Percentiles rank a stretch among this genome's conserved stretches.
These are phyloP conservation scores for Avena sativa DNA, from an alignment of 176 grass and related monocot species.

Conservation along the genomic window DNA sequence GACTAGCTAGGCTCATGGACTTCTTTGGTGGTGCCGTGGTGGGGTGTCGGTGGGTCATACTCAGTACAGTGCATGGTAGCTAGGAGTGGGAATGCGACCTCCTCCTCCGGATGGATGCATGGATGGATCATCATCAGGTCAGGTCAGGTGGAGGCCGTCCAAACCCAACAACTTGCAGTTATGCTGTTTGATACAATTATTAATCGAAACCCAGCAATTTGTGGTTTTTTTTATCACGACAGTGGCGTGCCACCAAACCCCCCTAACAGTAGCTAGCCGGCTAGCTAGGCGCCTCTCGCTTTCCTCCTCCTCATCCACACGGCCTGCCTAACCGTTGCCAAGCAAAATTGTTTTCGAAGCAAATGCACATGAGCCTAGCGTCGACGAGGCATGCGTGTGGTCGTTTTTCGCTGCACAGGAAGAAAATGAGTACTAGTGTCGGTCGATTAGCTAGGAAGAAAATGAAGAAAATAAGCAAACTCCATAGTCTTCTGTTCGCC, in stretches of 20 bases:
- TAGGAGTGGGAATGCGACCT: constrained; percentile 25
- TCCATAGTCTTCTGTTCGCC: no score
- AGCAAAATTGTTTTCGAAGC: constrained; percentile 8
- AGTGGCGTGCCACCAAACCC: constrained; percentile 49
- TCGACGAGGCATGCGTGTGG: not conserved
- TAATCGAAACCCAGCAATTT: not conserved
- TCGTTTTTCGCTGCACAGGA: not conserved
- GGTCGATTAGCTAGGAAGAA: no score
- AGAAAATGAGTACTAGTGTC: no score
- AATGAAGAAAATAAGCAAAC: no score
- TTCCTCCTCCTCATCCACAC: constrained; percentile 15
- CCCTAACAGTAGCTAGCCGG: not conserved
- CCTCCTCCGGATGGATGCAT: no score
- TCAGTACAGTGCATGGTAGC: not conserved
- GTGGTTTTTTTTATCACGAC: not conserved
- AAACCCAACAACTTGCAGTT: constrained; percentile 34
- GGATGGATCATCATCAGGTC: not conserved
- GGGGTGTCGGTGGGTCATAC: constrained; percentile 4
- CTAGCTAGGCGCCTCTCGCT: constrained; percentile 7
- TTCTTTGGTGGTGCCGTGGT: not conserved
- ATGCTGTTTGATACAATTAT: not conserved
- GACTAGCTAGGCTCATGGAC: constrained; percentile 17
- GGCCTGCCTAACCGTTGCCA: constrained; percentile 33
- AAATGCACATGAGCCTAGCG: not conserved
- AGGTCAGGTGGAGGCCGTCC: constrained; percentile 32